A percentile compares a stretch with the other conserved stretches of the same genome.
Conservation (phyloP, 805 yeast species). For the Lachancea thermotolerans region DNA sequence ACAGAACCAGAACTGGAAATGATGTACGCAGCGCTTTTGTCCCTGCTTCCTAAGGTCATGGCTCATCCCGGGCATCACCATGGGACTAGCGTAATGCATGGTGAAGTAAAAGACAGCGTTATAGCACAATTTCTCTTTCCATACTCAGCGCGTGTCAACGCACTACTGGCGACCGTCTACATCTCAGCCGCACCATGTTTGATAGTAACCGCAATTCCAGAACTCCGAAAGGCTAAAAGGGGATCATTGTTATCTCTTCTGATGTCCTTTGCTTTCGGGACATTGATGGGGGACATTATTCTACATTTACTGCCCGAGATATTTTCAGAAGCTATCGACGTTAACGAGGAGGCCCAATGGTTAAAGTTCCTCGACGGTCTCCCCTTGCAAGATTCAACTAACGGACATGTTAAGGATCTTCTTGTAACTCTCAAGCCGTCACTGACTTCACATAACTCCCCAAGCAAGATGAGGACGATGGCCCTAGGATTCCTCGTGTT, state of each 20-base stretch:
- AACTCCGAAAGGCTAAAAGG: conserved; percentile 20
- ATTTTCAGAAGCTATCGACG: conserved; percentile 15
- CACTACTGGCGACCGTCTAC: conserved; percentile 55
- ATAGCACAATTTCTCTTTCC: conserved; percentile 16
- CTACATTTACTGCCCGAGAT: conserved; percentile 67
- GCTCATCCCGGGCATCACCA: conserved; percentile 6
- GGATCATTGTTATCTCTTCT: conserved; percentile 37
- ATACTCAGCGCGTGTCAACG: conserved; percentile 46
- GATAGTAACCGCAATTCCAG: conserved; percentile 49
- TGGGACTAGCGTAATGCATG: background rate
- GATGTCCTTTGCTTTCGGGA: conserved; percentile 72
- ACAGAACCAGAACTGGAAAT: background rate
- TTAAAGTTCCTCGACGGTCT: background rate
- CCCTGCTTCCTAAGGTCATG: background rate
- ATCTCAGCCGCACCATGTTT: conserved; percentile 62
- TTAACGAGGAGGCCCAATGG: background rate
- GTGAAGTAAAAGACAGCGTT: conserved; percentile 8
- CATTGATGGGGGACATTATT: conserved; percentile 68
- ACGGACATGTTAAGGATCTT: background rate
- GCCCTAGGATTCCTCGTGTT: conserved; percentile 50
- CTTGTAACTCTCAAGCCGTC: background rate
- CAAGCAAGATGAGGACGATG: conserved; percentile 12
- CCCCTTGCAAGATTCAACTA: background rate
- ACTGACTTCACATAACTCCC: background rate
- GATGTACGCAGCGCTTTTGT: background rate